Evolutionary conservation across 306 rosid species (phyloP).

Genomic region (Prunus fruticosa): DNA sequence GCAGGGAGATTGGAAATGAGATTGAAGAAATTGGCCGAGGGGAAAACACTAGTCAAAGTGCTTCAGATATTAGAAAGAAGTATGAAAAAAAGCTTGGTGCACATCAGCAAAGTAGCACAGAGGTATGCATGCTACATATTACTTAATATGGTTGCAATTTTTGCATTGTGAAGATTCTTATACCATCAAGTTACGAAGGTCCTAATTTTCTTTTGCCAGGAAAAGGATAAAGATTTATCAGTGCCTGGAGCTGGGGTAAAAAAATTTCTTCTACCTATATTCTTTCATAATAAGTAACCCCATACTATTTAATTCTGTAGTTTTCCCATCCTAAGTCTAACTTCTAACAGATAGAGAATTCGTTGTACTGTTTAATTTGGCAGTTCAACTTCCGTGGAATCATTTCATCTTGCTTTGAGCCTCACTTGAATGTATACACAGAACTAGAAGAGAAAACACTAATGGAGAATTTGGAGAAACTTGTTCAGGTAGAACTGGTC

Average conservation of each 20-base stretch:
- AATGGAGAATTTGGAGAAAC: constrained; percentile 94
- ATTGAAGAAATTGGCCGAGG: constrained; percentile 85
- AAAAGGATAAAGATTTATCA: constrained; percentile 73
- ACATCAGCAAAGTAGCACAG: constrained; percentile 66
- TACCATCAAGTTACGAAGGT: constrained; percentile 15
- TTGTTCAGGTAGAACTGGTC: constrained; percentile 76
- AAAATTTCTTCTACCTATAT: background rate
- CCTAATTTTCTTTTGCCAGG: constrained; percentile 55
- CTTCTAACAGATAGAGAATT: constrained; percentile 6
- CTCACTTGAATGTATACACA: constrained; percentile 83
- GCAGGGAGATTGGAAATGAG: constrained; percentile 71
- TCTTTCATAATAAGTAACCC: constrained; percentile 3
- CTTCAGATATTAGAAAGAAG: constrained; percentile 91
- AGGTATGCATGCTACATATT: constrained; percentile 47
- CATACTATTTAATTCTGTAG: background rate
- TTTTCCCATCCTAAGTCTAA: background rate
- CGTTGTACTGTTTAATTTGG: constrained; percentile 40
- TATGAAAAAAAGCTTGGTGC: constrained; percentile 87
- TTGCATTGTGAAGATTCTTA: background rate
- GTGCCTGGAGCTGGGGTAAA: constrained; percentile 99
- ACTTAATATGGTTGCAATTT: constrained; percentile 1
- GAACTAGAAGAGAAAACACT: constrained; percentile 97
- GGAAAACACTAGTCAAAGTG: constrained; percentile 52
- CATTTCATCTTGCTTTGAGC: constrained; percentile 98
- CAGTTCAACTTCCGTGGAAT: constrained; percentile 99